Percentiles rank a stretch among this genome's conserved stretches.
Conservation (phyloP, 2,329 filamentous ascomycete genomes). For the Fusarium sp. region DNA sequence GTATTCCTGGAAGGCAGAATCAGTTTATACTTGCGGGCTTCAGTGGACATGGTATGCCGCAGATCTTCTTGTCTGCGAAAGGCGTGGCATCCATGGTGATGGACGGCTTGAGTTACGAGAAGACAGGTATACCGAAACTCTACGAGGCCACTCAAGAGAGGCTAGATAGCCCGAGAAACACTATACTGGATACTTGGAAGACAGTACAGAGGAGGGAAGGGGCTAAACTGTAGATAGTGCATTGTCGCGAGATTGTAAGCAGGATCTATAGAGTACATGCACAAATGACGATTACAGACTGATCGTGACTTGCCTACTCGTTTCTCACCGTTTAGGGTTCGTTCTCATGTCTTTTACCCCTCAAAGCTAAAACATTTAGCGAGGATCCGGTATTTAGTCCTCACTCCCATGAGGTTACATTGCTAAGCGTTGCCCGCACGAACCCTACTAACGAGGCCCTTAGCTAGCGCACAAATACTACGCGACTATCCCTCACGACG, state of each 20-base stretch:
- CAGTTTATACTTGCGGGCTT: slow-evolving; percentile 6
- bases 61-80: slow-evolving; percentile 39
- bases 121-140: background rate
- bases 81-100: background rate
- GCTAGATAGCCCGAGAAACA: background rate
- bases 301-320: fast-evolving
- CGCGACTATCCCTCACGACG: too few relatives aligned
- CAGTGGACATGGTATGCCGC: slow-evolving; percentile 59
- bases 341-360: background rate
- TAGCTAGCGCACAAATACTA: background rate
- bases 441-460: background rate
- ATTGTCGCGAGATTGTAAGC: background rate
- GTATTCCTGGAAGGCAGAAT: slow-evolving; percentile 50
- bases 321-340: background rate
- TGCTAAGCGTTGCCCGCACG: background rate
- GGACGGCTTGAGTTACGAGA: background rate
- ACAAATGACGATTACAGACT: fast-evolving
- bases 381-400: background rate
- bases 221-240: background rate
- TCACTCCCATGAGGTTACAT: background rate
- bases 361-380: background rate
- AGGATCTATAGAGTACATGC: background rate
- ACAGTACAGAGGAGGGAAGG: background rate
- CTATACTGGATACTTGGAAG: slow-evolving; percentile 1
- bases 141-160: background rate